Evolutionary conservation across 805 yeast species (phyloP), one percentile per base, ranked within the genome.

Genomic region (Torulaspora maleeae): DNA sequence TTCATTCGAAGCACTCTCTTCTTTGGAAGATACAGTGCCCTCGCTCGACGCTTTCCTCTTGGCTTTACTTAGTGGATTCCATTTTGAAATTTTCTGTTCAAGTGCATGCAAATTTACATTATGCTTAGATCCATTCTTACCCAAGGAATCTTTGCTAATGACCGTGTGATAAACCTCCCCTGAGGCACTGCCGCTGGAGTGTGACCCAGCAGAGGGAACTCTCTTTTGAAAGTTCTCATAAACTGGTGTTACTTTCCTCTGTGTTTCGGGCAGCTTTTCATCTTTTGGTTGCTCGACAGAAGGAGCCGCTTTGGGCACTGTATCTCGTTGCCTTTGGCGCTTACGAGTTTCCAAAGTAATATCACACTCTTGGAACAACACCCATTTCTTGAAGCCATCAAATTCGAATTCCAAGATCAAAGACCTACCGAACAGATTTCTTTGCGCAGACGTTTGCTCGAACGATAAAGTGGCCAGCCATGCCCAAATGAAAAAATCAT

Each of bases 401-500:
- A 85, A 73, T 36, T 86, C 87, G 36, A 86, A 87, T 55, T 88
- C 96, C 42, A 86, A 77, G 5, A 88, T 86, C 45, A 86, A 72
- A 0, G 95, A 81, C 52, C 93, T 75, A 8, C 96, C 96, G 69
- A 88, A 88, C 1, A 82, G 63, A 27, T 76, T 75, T 61, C 84
- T 84, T 54, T 80, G 79, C 19, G 70, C 64, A 27, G 75, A 71
- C 0, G 88, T 78, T 58, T 86, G 84, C 59, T 88, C 96, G 27
- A 80, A 74, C 0, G 86, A 86, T 19, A 87, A 61, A 2, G 88
- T 76, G 1, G 89, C 79, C 58, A 87, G 70, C 96, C 96, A 88
- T 0, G 95, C 78, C 96, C 96, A 88, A 24, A 87, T 86, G 58
- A 82, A 88, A 63, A 84, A 88, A 63, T 88, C 96, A 63, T 86